Evolutionary conservation across 176 grass and related monocot genomes (phyloP), one percentile per base, ranked within the genome.

Genomic region (Stipa capillata): DNA sequence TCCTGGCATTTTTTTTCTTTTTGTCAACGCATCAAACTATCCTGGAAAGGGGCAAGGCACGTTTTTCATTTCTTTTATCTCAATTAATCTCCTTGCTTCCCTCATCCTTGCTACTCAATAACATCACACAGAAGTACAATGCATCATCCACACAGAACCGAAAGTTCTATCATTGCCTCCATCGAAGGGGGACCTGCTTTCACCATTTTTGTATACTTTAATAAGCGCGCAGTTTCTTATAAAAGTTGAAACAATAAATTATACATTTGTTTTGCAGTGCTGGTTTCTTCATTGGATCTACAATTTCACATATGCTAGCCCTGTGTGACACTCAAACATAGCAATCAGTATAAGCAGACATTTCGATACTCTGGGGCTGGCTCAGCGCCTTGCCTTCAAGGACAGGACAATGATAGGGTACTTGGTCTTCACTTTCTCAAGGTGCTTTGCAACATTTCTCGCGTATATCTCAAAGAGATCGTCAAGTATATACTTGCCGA

Each of bases 381-480:
- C 8, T 64, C 18, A 52, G 13, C 25, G 18, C 6, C 69, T 82
- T 2, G 66, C 80, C 64, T 83, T 84, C 56, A 91, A 58, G 17
- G 77, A 82, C 3, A 94, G 23, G 33, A 74, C 64, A 12, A 97
- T 70, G 28, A 90, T 39, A 17, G 87, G 73, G 39, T 86, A 23
- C 52, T 88, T 90, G 17, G 76, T 53, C 49, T 92, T 88, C 39
- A 84, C 82, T 23, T 86, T 79, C 20, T 74, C 15, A 0, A 90
- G 85, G 37, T 88, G 87, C 40, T 43, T 58, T 0, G 76, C 65
- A 1, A 90, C 50, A 43, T 84, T 88, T 1, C 15, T 51, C 6
- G 78, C 79, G 44, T 80, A 86, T 13, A 72, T 57, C 41, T 68
- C 18, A 42, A 97, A 97, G 39, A 97, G 77, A 0, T 90, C 84